Evolutionary conservation across 2,329 filamentous ascomycete species (phyloP), one percentile per base, ranked within the genome.

Genomic region (Penicillium sp.): DNA sequence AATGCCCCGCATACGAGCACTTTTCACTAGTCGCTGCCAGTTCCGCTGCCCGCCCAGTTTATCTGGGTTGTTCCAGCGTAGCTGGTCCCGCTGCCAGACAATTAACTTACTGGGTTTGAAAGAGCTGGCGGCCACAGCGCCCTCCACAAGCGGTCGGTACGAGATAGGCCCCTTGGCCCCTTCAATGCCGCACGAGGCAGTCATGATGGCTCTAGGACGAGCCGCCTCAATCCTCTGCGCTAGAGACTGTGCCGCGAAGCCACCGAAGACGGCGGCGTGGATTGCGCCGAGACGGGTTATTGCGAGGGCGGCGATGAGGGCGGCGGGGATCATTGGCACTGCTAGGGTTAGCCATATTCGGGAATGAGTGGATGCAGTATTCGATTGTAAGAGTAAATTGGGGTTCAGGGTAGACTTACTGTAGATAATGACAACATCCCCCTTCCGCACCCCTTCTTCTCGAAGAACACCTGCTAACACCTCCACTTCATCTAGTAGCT

Each of bases 291-390:
- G 79, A 8, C 91, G 84, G 54, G 85, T 85, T 52, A 89, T 84
- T 20, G 93, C 91, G 3, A 97, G 83, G 58, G 94, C 91, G 8
- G 89, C 92, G 55, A 95, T 85, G n/a, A 96, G 70, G 1, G 91
- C 89, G 0, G 90, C 87, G 0, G 93, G 92, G 36, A 97, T 90
- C 92, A 97, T 97, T 48, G 92, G 92, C 92, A 97, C 88, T 90
- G 57, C 20, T n/a, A 18, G 20, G 41, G 17, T 34, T 36, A 53
- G 40, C 18, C 41, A 27, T 20, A 3, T 34, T 15, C 10, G 17
- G 30, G 20, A 29, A n/a, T n/a, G n/a, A n/a, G n/a, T n/a, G n/a
- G n/a, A n/a, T n/a, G n/a, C n/a, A n/a, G n/a, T n/a, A n/a, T n/a
- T n/a, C n/a, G n/a, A n/a, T n/a, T n/a, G n/a, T n/a, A n/a, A n/a